Conservation (phyloP, 805 yeast genomes). For the Zygoascus tannicola region DNA sequence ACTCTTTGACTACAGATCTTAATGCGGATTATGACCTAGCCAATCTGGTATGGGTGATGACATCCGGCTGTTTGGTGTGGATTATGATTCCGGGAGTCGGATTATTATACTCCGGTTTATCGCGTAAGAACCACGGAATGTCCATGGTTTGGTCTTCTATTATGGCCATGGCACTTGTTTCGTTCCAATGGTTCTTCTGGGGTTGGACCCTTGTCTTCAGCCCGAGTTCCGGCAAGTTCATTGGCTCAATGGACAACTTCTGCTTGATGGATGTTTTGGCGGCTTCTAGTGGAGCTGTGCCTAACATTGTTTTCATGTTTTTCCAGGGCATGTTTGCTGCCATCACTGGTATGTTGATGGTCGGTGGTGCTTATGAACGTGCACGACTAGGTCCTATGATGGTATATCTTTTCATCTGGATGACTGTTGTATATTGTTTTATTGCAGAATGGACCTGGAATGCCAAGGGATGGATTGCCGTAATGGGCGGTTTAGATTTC, state of each 20-base stretch:
- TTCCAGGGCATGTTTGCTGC: conserved; percentile 97
- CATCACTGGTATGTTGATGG: conserved; percentile 85
- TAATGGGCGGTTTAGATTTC: conserved; percentile 80
- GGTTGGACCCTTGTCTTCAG: conserved; percentile 88
- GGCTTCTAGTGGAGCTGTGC: conserved; percentile 67
- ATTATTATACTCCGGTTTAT: conserved; percentile 80
- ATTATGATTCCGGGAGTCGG: conserved; percentile 97
- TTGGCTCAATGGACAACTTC: conserved; percentile 77
- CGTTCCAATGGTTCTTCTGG: conserved; percentile 98
- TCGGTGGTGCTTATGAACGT: conserved; percentile 97
- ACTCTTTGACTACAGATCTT: conserved; percentile 62
- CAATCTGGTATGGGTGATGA: conserved; percentile 67
- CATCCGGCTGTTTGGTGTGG: conserved; percentile 60
- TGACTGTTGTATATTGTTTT: conserved; percentile 92
- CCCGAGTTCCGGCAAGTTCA: conserved; percentile 55
- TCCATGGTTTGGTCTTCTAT: conserved; percentile 90
- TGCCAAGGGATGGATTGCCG: conserved; percentile 77
- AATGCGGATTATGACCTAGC: conserved; percentile 61
- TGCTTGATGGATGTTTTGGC: conserved; percentile 76
- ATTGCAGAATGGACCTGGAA: conserved; percentile 98
- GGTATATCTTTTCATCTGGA: conserved; percentile 88
- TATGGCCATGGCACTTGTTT: conserved; percentile 73
- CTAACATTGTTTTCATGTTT: conserved; percentile 81
- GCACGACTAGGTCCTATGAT: conserved; percentile 95
- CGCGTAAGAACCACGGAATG: conserved; percentile 93